These are phyloP conservation scores for Phaeosphaeriaceae sp. DNA, from an alignment of 2,329 filamentous ascomycete genomes.

Conservation along the genomic window DNA sequence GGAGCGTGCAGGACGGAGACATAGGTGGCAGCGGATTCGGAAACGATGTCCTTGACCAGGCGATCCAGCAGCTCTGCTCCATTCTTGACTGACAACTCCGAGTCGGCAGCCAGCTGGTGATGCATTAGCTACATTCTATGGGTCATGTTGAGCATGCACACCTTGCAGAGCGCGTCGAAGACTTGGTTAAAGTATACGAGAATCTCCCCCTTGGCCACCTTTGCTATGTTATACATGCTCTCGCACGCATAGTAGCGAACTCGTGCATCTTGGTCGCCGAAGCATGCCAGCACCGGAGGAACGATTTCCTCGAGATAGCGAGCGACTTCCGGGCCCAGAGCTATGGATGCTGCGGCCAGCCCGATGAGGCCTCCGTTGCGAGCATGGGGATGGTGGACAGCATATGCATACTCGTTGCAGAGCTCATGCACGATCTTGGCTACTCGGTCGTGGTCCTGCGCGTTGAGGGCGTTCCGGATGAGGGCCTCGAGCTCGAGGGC, in stretches of 20 bases:
- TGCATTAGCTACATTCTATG: constrained; percentile 23
- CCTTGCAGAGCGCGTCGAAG: constrained; percentile 96
- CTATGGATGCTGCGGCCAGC: constrained; percentile 92
- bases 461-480: constrained; percentile 81
- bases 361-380: constrained; percentile 96
- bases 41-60: constrained; percentile 93
- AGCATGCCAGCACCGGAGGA: constrained; percentile 94
- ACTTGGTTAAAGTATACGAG: constrained; percentile 98
- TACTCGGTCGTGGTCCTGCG: constrained; percentile 80
- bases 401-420: constrained; percentile 97
- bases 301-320: constrained; percentile 93
- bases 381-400: constrained; percentile 94
- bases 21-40: constrained; percentile 93
- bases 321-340: constrained; percentile 87
- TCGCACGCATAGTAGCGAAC: constrained; percentile 98
- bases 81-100: constrained; percentile 96
- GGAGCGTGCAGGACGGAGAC: constrained; percentile 81
- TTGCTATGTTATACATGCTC: constrained; percentile 99
- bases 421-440: constrained; percentile 92
- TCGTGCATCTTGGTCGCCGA: constrained; percentile 95
- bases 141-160: constrained; percentile 46
- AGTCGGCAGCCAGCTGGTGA: constrained; percentile 85
- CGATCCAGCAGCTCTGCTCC: constrained; percentile 94
- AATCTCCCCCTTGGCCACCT: constrained; percentile 98
- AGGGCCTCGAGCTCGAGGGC: constrained; percentile 92